These are phyloP conservation scores for Paradendryphiella salina DNA, from an alignment of 2,329 filamentous ascomycete species.

Conservation along the genomic window DNA sequence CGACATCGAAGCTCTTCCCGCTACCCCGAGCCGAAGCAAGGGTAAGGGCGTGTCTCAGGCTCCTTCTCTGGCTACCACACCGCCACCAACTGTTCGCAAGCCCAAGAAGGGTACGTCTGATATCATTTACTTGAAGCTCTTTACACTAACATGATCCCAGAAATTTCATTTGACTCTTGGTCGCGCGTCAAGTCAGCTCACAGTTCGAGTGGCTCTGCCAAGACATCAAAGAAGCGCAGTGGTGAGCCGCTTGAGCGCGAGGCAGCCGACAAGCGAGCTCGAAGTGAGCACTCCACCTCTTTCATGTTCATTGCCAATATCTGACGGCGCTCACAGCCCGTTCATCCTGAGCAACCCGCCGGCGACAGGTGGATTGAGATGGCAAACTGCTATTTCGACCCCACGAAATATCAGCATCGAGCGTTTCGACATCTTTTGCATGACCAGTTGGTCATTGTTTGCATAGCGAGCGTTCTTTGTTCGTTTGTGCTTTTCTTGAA, in stretches of 20 bases:
- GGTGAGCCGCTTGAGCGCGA: slow-evolving; percentile 37
- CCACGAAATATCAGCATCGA: too few species aligned
- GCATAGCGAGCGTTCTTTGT: slow-evolving; percentile 20
- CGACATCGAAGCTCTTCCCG: slow-evolving; percentile 53
- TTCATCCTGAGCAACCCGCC: slow-evolving; percentile 15
- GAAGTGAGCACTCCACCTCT: slow-evolving; percentile 37
- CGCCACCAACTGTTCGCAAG: slow-evolving; percentile 65
- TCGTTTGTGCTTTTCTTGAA: slow-evolving; percentile 9
- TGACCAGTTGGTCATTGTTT: slow-evolving; percentile 13
- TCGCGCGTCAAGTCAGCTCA: slow-evolving; percentile 62
- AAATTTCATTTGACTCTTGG: slow-evolving; percentile 65
- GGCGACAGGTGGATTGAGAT: neutral
- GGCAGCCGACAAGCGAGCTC: slow-evolving; percentile 36
- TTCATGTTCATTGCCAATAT: slow-evolving; percentile 33
- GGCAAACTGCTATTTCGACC: neutral
- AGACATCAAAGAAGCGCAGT: slow-evolving; percentile 44
- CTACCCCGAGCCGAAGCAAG: slow-evolving; percentile 36
- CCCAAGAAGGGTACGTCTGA: slow-evolving; percentile 59
- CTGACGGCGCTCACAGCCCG: slow-evolving; percentile 29
- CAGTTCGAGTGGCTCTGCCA: slow-evolving; percentile 43
- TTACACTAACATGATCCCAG: slow-evolving; percentile 15
- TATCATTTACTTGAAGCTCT: too few species aligned
- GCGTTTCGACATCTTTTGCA: neutral
- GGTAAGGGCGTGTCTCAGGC: slow-evolving; percentile 58
- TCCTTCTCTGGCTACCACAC: slow-evolving; percentile 42